These are phyloP conservation scores for Trypanosoma congolense DNA, from an alignment of 208 protist species.

Conservation along the genomic window DNA sequence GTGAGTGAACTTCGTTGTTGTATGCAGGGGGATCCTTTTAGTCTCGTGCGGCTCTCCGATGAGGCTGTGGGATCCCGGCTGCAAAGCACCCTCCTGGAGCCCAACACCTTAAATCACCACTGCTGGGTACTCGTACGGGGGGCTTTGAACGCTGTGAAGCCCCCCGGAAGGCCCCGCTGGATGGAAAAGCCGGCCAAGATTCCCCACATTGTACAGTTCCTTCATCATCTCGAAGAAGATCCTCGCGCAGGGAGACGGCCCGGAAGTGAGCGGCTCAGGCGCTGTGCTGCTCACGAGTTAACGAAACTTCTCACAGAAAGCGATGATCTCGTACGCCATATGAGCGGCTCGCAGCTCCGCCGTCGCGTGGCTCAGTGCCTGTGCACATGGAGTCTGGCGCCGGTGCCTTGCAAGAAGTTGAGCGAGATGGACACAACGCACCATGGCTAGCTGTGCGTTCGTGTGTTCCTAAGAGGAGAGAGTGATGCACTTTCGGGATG, in stretches of 20 bases:
- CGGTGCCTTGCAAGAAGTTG: background rate
- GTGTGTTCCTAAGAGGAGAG: no score
- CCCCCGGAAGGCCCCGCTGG: background rate
- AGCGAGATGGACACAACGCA: background rate
- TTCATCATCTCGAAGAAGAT: background rate
- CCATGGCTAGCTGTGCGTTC: background rate
- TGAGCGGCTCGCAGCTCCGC: background rate
- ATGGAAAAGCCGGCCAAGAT: background rate
- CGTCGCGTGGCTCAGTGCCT: background rate
- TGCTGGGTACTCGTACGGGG: background rate
- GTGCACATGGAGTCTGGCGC: background rate
- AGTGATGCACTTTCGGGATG: no score
- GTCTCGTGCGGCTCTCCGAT: constrained; percentile 4
- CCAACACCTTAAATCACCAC: background rate
- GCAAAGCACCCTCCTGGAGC: background rate
- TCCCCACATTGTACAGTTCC: background rate
- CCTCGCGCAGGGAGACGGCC: background rate
- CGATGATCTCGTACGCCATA: background rate
- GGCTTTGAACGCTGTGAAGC: background rate
- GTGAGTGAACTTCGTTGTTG: constrained; percentile 11
- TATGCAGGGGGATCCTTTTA: background rate
- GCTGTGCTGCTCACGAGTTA: constrained; percentile 1
- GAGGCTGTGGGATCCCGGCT: constrained; percentile 1
- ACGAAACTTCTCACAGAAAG: background rate
- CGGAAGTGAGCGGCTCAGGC: background rate